Percentiles rank a stretch among this genome's conserved stretches.
phyloP scores from a whole-genome alignment of 768 basidiomycete species.

The Kwoniella sp. region DNA sequence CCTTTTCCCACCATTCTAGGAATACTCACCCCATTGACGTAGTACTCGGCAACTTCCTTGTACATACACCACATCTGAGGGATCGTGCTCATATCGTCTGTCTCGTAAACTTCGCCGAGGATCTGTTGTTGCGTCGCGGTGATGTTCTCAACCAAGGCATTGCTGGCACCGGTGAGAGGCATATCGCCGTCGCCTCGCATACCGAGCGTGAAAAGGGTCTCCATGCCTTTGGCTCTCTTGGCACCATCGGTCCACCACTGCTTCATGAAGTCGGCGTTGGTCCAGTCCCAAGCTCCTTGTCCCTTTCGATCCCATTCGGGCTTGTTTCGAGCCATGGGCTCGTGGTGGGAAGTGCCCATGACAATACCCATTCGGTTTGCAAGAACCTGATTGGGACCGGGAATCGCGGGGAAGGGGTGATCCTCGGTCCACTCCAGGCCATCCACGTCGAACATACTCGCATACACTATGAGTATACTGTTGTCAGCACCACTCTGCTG shows the following conservation, averaged over 20 bases:
- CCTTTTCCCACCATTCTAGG: not conserved
- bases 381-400: conserved; percentile 63
- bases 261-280: conserved; percentile 64
- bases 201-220: conserved; percentile 69
- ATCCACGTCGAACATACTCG: conserved; percentile 42
- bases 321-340: conserved; percentile 74
- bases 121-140: conserved; percentile 68
- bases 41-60: conserved; percentile 70
- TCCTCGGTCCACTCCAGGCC: conserved; percentile 20
- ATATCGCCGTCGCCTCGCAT: conserved; percentile 66
- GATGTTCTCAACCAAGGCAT: conserved; percentile 57
- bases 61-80: conserved; percentile 68
- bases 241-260: conserved; percentile 68
- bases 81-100: conserved; percentile 54
- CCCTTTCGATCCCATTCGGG: conserved; percentile 68
- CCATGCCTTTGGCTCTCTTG: conserved; percentile 64
- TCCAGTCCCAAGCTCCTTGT: conserved; percentile 65
- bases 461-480: conserved; percentile 44
- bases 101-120: conserved; percentile 57
- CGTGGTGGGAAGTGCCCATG: conserved; percentile 73
- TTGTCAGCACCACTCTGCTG: too few species aligned
- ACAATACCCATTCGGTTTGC: conserved; percentile 70
- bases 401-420: conserved; percentile 66
- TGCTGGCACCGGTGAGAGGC: conserved; percentile 47
- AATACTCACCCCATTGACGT: conserved; percentile 48